Percentiles rank a stretch among this genome's conserved stretches.
phyloP scores from a whole-genome alignment of 164 flowering plant species.

The Echeveria elegans region DNA sequence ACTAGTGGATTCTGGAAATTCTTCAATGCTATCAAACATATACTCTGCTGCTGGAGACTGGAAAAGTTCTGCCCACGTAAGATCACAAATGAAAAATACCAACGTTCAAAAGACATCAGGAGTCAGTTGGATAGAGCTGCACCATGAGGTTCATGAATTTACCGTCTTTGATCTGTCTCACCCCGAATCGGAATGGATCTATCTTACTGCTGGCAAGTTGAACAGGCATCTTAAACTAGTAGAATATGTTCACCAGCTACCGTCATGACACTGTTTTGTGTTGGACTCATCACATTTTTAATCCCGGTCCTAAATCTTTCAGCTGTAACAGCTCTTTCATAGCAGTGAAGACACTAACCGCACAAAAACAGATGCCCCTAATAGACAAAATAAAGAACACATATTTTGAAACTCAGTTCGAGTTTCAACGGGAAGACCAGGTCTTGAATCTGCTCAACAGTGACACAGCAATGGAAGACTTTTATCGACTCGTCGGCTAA shows the following conservation, averaged over 20 bases:
- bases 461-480: too few species aligned
- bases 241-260: neutral
- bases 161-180: constrained; percentile 51
- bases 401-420: too few species aligned
- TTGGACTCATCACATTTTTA: too few species aligned
- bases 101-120: constrained; percentile 44
- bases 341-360: too few species aligned
- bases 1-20: constrained; percentile 43
- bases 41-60: constrained; percentile 67
- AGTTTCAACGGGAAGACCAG: too few species aligned
- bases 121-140: constrained; percentile 53
- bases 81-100: constrained; percentile 42
- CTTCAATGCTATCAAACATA: constrained; percentile 55
- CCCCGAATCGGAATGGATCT: constrained; percentile 43
- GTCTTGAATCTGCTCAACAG: too few species aligned
- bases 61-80: constrained; percentile 41
- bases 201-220: constrained; percentile 47
- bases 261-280: too few species aligned
- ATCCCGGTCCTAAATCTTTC: too few species aligned
- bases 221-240: constrained; percentile 33
- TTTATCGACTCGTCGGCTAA: too few species aligned
- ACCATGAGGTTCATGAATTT: constrained; percentile 54
- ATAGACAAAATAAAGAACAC: too few species aligned
- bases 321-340: too few species aligned
- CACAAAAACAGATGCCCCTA: too few species aligned